These are phyloP conservation scores for Globisporangium canariense DNA, from an alignment of 352 stramenopile genomes.

Conservation along the genomic window DNA sequence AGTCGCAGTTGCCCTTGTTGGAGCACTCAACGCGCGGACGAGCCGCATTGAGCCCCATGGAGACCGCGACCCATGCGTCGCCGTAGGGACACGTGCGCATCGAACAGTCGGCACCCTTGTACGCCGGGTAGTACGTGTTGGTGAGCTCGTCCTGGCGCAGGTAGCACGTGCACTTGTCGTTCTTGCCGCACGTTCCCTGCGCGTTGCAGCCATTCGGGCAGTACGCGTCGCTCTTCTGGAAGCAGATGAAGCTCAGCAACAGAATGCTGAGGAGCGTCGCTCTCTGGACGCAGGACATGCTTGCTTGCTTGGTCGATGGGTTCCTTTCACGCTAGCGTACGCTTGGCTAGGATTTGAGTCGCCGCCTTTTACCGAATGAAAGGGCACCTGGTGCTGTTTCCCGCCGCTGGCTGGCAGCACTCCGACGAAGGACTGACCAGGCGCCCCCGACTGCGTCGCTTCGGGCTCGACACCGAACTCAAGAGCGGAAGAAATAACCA, in stretches of 20 bases:
- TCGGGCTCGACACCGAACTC: background rate
- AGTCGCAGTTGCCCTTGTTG: constrained; percentile 91
- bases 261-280: constrained; percentile 36
- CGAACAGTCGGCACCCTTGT: constrained; percentile 75
- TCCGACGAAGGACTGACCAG: background rate
- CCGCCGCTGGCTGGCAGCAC: background rate
- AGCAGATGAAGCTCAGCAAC: constrained; percentile 29
- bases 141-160: constrained; percentile 55
- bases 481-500: constrained; percentile 3
- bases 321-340: background rate
- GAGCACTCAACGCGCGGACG: constrained; percentile 91
- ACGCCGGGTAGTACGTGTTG: constrained; percentile 45
- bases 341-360: constrained; percentile 14
- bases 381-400: background rate
- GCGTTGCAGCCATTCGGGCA: constrained; percentile 85
- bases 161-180: constrained; percentile 93
- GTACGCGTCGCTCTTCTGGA: constrained; percentile 39
- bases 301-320: constrained; percentile 7
- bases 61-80: constrained; percentile 57
- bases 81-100: constrained; percentile 74
- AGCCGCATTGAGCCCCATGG: constrained; percentile 58
- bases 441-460: background rate
- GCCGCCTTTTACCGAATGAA: constrained; percentile 13
- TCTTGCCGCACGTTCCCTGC: constrained; percentile 81
- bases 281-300: constrained; percentile 42